Percentiles rank a stretch among this genome's conserved stretches.
phyloP scores from a whole-genome alignment of 31 red algal species.

The Bonnemaisonia californica region DNA sequence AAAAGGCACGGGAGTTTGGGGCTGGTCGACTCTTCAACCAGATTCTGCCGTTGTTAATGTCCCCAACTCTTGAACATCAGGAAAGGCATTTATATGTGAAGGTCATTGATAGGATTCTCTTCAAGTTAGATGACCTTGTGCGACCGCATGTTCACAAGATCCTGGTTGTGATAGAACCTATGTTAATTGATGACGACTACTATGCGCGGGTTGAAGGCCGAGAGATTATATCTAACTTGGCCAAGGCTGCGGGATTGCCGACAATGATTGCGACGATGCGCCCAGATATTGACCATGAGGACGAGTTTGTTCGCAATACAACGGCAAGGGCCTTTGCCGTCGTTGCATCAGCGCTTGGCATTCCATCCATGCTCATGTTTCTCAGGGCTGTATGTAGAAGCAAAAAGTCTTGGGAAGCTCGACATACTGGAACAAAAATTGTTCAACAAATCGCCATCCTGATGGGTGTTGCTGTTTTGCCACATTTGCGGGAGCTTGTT shows the following conservation, averaged over 20 bases:
- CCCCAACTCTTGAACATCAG: constrained; percentile 89
- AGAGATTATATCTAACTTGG: constrained; percentile 93
- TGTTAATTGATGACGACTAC: constrained; percentile 95
- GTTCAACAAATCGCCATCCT: constrained; percentile 91
- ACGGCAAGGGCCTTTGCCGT: constrained; percentile 94
- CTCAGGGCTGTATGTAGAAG: constrained; percentile 84
- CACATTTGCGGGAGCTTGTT: constrained; percentile 82
- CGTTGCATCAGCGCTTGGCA: constrained; percentile 89
- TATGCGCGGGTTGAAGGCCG: constrained; percentile 91
- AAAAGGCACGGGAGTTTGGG: constrained; percentile 82
- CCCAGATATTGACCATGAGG: constrained; percentile 92
- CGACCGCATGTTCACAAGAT: constrained; percentile 94
- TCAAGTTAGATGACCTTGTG: constrained; percentile 83
- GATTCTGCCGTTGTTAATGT: constrained; percentile 83
- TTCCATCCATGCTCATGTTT: constrained; percentile 86
- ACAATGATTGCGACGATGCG: constrained; percentile 96
- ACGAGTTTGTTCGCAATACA: constrained; percentile 96
- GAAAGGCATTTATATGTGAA: constrained; percentile 92
- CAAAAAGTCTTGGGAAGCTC: constrained; percentile 92
- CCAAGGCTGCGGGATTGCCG: constrained; percentile 79
- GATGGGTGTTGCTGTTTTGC: constrained; percentile 82
- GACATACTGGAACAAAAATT: constrained; percentile 90
- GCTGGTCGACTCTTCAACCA: constrained; percentile 80
- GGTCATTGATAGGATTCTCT: constrained; percentile 81
- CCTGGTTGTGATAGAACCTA: constrained; percentile 90